phyloP scores from a whole-genome alignment of 1,284 basidiomycete species.

The Mycena sp. region DNA sequence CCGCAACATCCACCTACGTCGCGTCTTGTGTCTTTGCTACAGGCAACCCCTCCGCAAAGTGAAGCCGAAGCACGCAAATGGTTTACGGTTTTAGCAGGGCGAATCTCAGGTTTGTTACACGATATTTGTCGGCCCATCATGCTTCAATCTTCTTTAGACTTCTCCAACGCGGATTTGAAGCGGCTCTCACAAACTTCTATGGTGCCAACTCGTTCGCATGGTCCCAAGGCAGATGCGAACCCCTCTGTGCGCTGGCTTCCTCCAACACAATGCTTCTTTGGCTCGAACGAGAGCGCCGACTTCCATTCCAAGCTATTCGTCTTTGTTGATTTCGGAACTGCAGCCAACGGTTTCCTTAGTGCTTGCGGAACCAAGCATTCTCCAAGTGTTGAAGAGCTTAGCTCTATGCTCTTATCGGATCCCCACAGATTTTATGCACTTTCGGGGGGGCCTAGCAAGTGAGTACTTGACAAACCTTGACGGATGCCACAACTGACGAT shows the following conservation, averaged over 20 bases:
- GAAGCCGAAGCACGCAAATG: slow-evolving; percentile 66
- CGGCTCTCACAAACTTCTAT: slow-evolving; percentile 62
- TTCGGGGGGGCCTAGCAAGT: slow-evolving; percentile 73
- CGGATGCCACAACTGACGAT: neutral
- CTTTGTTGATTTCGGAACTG: slow-evolving; percentile 89
- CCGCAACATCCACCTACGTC: slow-evolving; percentile 77
- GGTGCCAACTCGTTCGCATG: slow-evolving; percentile 56
- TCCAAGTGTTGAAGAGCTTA: slow-evolving; percentile 86
- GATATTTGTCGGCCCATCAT: slow-evolving; percentile 83
- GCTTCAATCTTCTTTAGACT: slow-evolving; percentile 51
- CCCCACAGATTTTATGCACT: slow-evolving; percentile 78
- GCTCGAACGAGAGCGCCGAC: slow-evolving; percentile 56
- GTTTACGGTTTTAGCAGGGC: slow-evolving; percentile 83
- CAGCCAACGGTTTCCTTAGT: slow-evolving; percentile 86
- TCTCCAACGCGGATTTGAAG: slow-evolving; percentile 55
- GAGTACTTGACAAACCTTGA: slow-evolving; percentile 30
- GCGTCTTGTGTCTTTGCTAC: slow-evolving; percentile 71
- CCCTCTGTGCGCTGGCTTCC: slow-evolving; percentile 55
- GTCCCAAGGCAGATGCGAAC: slow-evolving; percentile 38
- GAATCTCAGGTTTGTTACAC: slow-evolving; percentile 70
- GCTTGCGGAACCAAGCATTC: slow-evolving; percentile 91
- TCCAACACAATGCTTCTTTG: slow-evolving; percentile 79
- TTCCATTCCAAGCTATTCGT: slow-evolving; percentile 85
- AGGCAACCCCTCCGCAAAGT: slow-evolving; percentile 70
- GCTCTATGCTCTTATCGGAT: slow-evolving; percentile 68